Evolutionary conservation across 2,329 filamentous ascomycete species (phyloP).

Genomic region (Camptophora hylomeconis): DNA sequence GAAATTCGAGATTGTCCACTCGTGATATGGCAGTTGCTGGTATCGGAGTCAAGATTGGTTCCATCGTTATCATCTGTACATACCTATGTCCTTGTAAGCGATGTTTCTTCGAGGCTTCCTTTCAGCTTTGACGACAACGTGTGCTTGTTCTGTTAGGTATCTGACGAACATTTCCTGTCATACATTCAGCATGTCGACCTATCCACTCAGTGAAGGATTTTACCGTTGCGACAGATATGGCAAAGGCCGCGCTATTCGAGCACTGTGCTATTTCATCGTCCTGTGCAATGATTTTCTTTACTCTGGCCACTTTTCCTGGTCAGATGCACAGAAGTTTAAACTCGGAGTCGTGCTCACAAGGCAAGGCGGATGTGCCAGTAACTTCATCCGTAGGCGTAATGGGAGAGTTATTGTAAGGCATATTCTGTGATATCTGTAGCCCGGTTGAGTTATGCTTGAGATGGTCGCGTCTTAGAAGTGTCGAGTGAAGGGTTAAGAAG

Average conservation of each 20-base stretch:
- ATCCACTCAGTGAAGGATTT: constrained; percentile 20
- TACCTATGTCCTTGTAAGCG: constrained; percentile 88
- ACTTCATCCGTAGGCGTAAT: constrained; percentile 70
- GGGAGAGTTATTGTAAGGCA: constrained; percentile 84
- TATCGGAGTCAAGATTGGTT: constrained; percentile 1
- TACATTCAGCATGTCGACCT: neutral
- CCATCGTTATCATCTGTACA: constrained; percentile 15
- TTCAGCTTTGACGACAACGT: constrained; percentile 82
- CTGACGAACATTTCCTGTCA: constrained; percentile 85
- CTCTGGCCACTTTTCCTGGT: constrained; percentile 58
- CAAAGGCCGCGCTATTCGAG: constrained; percentile 87
- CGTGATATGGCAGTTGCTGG: constrained; percentile 71
- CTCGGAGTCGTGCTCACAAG: constrained; percentile 44
- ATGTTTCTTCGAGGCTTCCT: constrained; percentile 85
- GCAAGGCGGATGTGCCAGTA: constrained; percentile 73
- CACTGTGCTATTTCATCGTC: constrained; percentile 77
- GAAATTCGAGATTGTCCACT: constrained; percentile 88
- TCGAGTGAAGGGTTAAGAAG: too few species aligned
- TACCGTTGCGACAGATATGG: constrained; percentile 81
- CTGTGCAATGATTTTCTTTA: constrained; percentile 87
- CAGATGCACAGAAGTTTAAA: constrained; percentile 6
- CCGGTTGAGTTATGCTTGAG: too few species aligned
- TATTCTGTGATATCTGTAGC: constrained; percentile 35
- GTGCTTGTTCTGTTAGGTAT: constrained; percentile 70
- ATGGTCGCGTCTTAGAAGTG: too few species aligned